Conservation (phyloP, 805 yeast species). For the Jamesozyma jinghongensis region DNA sequence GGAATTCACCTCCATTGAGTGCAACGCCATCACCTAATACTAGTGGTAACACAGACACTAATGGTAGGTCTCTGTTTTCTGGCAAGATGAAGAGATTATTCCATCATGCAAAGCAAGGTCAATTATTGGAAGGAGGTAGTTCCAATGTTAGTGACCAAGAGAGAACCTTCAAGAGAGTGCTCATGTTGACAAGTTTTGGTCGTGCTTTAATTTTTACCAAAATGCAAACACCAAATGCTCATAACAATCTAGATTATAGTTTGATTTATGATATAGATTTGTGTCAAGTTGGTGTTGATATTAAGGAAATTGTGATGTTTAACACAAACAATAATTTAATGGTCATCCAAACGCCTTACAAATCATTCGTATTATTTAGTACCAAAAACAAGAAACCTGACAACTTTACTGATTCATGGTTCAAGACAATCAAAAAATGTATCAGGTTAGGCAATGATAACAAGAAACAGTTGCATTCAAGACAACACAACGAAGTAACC, state of each 20-base stretch:
- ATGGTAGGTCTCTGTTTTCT: slow-evolving; percentile 12
- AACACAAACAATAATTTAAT: slow-evolving; percentile 31
- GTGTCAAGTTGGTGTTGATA: slow-evolving; percentile 41
- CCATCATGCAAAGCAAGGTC: slow-evolving; percentile 21
- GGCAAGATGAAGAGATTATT: slow-evolving; percentile 25
- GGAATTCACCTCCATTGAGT: not conserved
- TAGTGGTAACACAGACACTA: not conserved
- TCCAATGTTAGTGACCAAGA: slow-evolving; percentile 16
- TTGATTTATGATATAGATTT: slow-evolving; percentile 47
- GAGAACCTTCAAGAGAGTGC: slow-evolving; percentile 39
- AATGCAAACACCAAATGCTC: slow-evolving; percentile 30
- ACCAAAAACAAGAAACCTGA: slow-evolving; percentile 28
- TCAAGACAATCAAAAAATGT: slow-evolving; percentile 42
- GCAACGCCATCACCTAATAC: not conserved
- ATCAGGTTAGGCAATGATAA: slow-evolving; percentile 40
- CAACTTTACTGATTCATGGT: slow-evolving; percentile 41
- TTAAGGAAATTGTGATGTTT: slow-evolving; percentile 52
- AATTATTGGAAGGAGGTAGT: slow-evolving; percentile 7
- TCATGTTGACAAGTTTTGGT: slow-evolving; percentile 55
- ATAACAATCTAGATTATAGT: slow-evolving; percentile 32
- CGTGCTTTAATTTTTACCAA: slow-evolving; percentile 46
- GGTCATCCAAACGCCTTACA: slow-evolving; percentile 47
- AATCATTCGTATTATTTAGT: slow-evolving; percentile 36
- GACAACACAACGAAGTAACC: not conserved
- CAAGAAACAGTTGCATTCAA: slow-evolving; percentile 3